Evolutionary conservation across 139 green algal genomes (phyloP), one percentile per base, ranked within the genome.

Genomic region (Yamagishiella unicocca): DNA sequence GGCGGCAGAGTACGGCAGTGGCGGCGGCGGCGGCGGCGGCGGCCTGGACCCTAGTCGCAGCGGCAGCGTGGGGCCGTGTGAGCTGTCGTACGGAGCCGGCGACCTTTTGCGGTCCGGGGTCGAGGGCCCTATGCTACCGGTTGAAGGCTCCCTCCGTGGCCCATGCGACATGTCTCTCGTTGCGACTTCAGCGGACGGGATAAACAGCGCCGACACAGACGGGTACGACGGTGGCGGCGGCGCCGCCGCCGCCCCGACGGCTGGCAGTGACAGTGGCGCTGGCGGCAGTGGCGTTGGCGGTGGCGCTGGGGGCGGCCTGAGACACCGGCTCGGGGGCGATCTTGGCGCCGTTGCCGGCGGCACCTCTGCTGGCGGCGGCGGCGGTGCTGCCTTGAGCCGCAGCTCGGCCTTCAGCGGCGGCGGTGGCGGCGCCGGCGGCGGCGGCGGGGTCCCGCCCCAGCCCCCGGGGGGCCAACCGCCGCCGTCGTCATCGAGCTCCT

Each of bases 201-300:
- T n/a, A n/a, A n/a, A n/a, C n/a, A n/a, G n/a, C n/a, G n/a, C n/a
- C n/a, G n/a, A n/a, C n/a, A n/a, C n/a, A n/a, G n/a, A n/a, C n/a
- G n/a, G n/a, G n/a, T n/a, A n/a, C 53, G 75, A 33, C 75, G 50
- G 53, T 53, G 53, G 75, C 75, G 50, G 72, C 72, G 12, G 72
- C 70, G 19, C 9, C 8, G 71, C 43, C 8, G 71, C 38, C 40
- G 40, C 38, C 22, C 8, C 9, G 42, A 17, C 42, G 71, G 71
- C 43, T 19, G 8, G 27, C 21, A 64, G 43, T 42, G 45, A 80
- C 12, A 22, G 58, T n/a, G 58, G 33, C 19, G 12, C 2, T 12
- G 72, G 43, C 72, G 17, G 40, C 45, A 40, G 43, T 8, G 45
- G 43, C 25, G 72, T 53, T 37, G 2, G 55, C 54, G 71, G 53